Evolutionary conservation across 192 early-diverging fungal species (phyloP).

Genomic region (Linnemannia zychae): DNA sequence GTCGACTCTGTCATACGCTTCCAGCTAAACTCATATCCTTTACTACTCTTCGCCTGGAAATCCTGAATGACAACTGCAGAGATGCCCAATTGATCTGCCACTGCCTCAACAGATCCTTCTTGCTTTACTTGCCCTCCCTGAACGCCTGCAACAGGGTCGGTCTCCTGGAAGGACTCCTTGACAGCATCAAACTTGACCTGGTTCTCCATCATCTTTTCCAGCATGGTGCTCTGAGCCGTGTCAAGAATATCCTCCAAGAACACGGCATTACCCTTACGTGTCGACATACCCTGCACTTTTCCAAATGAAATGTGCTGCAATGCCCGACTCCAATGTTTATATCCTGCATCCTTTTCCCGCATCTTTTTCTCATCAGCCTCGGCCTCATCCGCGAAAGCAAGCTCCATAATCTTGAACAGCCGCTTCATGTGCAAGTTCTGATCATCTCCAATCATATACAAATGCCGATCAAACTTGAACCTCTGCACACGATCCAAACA

Average conservation of each 20-base stretch:
- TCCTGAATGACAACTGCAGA: constrained; percentile 92
- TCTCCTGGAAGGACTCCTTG: constrained; percentile 25
- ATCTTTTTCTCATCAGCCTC: too few species aligned
- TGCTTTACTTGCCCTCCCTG: not conserved
- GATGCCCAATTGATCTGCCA: constrained; percentile 89
- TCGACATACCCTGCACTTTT: constrained; percentile 92
- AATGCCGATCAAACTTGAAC: constrained; percentile 83
- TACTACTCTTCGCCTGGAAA: constrained; percentile 84
- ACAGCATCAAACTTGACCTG: constrained; percentile 80
- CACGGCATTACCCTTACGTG: constrained; percentile 90
- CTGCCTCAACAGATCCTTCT: constrained; percentile 53
- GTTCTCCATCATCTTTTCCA: constrained; percentile 85
- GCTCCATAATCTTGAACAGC: constrained; percentile 88
- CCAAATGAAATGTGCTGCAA: constrained; percentile 92
- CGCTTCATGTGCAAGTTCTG: constrained; percentile 91
- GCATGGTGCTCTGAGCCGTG: constrained; percentile 83
- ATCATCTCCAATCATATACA: constrained; percentile 90
- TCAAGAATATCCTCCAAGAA: constrained; percentile 95
- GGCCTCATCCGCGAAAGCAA: constrained; percentile 36
- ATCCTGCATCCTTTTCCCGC: not conserved
- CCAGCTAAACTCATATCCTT: constrained; percentile 94
- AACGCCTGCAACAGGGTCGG: not conserved
- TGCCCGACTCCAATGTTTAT: constrained; percentile 73
- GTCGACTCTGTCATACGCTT: constrained; percentile 90
- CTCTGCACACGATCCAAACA: constrained; percentile 80